Evolutionary conservation across 2,329 filamentous ascomycete species (phyloP).

Genomic region (Arachnomyces sp.): DNA sequence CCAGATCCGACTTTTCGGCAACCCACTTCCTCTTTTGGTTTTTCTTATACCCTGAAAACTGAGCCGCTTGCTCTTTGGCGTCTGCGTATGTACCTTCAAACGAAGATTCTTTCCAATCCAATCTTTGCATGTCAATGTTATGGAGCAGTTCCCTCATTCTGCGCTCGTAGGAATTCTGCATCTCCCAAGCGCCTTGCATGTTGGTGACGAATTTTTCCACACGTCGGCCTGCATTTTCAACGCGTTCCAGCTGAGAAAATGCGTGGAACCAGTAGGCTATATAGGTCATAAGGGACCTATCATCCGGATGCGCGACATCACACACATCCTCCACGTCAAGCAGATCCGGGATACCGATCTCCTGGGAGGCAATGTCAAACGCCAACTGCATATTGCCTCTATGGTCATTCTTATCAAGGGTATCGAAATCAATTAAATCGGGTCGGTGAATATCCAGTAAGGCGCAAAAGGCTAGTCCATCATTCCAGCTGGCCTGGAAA

Average conservation of each 20-base stretch:
- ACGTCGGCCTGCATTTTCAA: constrained; percentile 90
- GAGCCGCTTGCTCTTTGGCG: constrained; percentile 73
- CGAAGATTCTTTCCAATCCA: constrained; percentile 66
- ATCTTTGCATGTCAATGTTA: constrained; percentile 63
- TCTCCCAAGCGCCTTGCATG: constrained; percentile 99
- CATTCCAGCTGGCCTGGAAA: constrained; percentile 94
- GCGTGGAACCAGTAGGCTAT: constrained; percentile 99
- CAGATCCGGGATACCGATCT: constrained; percentile 93
- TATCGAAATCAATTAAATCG: constrained; percentile 93
- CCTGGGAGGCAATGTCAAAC: constrained; percentile 90
- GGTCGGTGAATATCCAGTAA: constrained; percentile 93
- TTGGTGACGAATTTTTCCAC: constrained; percentile 98
- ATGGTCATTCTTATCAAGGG: constrained; percentile 88
- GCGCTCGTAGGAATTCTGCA: constrained; percentile 93
- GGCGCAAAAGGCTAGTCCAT: constrained; percentile 92
- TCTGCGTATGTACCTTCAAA: constrained; percentile 91
- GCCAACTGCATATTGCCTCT: constrained; percentile 95
- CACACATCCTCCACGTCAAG: constrained; percentile 97
- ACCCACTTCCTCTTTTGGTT: constrained; percentile 92
- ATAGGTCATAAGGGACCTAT: constrained; percentile 96
- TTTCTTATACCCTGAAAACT: constrained; percentile 84
- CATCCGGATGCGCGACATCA: constrained; percentile 91
- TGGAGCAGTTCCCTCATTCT: constrained; percentile 76
- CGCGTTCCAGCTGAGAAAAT: constrained; percentile 97
- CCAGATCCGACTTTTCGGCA: constrained; percentile 91